Conservation (phyloP, 352 stramenopile species). For the Phytophthora constricta region DNA sequence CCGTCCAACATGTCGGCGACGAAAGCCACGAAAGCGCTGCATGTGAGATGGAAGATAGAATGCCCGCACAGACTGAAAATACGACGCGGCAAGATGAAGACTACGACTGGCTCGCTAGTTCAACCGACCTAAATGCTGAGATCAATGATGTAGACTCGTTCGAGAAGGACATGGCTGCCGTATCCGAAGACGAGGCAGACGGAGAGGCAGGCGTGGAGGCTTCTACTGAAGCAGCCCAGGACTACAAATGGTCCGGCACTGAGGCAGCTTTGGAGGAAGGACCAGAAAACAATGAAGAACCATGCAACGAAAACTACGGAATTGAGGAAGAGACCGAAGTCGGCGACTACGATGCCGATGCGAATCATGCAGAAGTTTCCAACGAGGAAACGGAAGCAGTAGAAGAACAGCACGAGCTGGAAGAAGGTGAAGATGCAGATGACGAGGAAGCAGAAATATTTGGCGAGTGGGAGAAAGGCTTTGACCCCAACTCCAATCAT, state of each 20-base stretch:
- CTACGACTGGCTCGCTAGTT: conserved; percentile 25
- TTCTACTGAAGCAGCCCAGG: neutral
- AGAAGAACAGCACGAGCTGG: conserved; percentile 36
- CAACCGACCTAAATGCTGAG: conserved; percentile 11
- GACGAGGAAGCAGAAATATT: conserved; percentile 82
- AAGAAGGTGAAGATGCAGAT: conserved; percentile 58
- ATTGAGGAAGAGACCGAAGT: conserved; percentile 17
- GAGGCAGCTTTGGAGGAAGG: conserved; percentile 19
- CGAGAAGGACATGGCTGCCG: conserved; percentile 25
- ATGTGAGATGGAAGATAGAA: conserved; percentile 8
- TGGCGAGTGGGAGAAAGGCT: conserved; percentile 88
- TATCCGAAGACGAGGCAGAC: conserved; percentile 26
- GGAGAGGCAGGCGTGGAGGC: conserved; percentile 2
- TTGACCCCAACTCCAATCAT: conserved; percentile 81
- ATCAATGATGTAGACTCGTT: conserved; percentile 16
- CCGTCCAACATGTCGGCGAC: neutral
- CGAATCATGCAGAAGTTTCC: conserved; percentile 10
- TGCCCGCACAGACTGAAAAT: neutral
- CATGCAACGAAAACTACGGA: conserved; percentile 10
- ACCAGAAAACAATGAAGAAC: neutral
- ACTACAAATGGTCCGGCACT: conserved; percentile 15
- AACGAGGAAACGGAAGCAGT: conserved; percentile 7
- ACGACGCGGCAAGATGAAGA: conserved; percentile 8
- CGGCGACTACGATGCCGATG: neutral
- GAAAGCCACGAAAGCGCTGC: conserved; percentile 1